Base-by-base conservation (phyloP, 208 protist genomes). In the Trypanosoma rangeli region DNA sequence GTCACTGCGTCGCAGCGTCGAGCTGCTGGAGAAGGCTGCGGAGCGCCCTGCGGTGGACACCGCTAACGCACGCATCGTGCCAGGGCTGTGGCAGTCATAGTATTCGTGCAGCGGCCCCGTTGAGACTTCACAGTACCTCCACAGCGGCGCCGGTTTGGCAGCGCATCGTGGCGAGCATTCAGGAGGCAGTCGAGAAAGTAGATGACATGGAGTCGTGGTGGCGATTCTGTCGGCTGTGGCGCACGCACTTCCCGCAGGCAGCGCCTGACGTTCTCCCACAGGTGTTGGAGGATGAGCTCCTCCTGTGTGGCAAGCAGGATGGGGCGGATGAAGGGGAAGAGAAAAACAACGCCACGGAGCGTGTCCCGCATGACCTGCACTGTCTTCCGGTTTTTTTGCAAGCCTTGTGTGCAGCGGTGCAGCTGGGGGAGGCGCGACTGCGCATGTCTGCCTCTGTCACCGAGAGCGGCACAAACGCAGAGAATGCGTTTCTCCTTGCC, bases 331-430 rank as follows among this genome's bases (percentile, higher is more conserved):
- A 29, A 20, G 1, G 18, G 22, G 28, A 58, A 4, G 18, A 20
- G 16, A 26, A 37, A 2, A 28, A 10, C 15, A 18, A 12, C 20
- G 10, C 26, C 44, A n/a, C 3, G 37, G 64, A 76, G 48, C 42
- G 64, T 8, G 31, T 76, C 57, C 71, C 71, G 28, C 62, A 37
- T 42, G 71, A 70, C 29, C 46, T 70, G n/a, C n/a, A 55, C 28
- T 49, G 28, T 26, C 71, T 76, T 58, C 55, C 71, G n/a, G 64
- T 70, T 26, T 76, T 70, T 52, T 26, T 76, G 28, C 71, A 76
- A 57, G 71, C 71, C 18, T 35, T 76, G 13, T 76, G 48, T 60
- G 31, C 64, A 8, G 63, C 56, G 55, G 57, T 66, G 15, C 71
- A 60, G 50, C 26, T 62, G 16, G 60, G 59, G 46, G 37, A 73